Conservation (phyloP, 2,329 filamentous ascomycete genomes). For the Curvularia eragrostidis region DNA sequence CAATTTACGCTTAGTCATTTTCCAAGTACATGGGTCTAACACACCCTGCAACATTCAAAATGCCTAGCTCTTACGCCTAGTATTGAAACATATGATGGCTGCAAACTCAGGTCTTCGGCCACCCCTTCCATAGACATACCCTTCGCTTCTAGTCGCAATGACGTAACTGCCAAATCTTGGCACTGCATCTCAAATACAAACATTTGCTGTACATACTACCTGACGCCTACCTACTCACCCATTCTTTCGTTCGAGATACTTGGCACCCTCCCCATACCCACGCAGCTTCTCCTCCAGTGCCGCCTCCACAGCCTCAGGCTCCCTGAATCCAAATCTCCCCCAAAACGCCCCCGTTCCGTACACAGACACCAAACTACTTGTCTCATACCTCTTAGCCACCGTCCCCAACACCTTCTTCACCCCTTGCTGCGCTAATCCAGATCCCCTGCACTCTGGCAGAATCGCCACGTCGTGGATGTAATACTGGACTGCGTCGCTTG, state of each 20-base stretch:
- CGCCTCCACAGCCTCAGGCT: constrained; percentile 1
- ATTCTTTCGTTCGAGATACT: constrained; percentile 24
- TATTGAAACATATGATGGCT: not conserved
- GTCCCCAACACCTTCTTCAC: constrained; percentile 5
- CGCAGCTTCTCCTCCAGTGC: constrained; percentile 15
- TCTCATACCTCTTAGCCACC: constrained; percentile 13
- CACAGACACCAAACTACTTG: constrained; percentile 21
- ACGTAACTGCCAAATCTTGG: not conserved
- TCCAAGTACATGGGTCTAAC: not conserved
- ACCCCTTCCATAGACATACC: too few relatives aligned
- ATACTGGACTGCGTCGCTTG: constrained; percentile 21
- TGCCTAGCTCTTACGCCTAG: too few relatives aligned
- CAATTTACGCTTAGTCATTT: not conserved
- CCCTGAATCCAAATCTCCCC: constrained; percentile 22
- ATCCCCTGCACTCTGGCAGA: constrained; percentile 16
- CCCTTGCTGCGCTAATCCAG: constrained; percentile 11
- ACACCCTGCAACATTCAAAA: not conserved
- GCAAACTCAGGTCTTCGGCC: too few relatives aligned
- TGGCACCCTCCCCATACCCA: constrained; percentile 25
- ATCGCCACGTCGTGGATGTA: constrained; percentile 32
- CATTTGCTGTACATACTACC: not conserved
- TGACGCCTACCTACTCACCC: not conserved
- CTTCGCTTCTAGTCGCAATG: not conserved
- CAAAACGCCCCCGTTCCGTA: constrained; percentile 25
- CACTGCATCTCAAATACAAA: too few relatives aligned